A percentile compares a stretch with the other conserved stretches of the same genome.
Evolutionary conservation across 164 flowering plant genomes (phyloP).

Genomic region (Akebia trifoliata): DNA sequence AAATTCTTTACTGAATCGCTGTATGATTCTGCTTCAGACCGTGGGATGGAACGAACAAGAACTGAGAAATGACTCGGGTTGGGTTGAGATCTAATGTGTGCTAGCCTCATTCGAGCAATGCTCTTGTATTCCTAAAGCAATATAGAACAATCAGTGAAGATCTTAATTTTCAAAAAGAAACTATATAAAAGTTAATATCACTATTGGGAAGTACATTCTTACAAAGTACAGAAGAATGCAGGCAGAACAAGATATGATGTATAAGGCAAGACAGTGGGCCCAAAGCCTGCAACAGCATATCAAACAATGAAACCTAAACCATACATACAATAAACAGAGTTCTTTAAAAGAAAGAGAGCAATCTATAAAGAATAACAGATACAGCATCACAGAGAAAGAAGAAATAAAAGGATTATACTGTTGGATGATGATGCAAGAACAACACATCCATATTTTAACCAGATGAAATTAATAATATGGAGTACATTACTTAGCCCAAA

Average conservation of each 20-base stretch:
- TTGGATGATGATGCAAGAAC: no score
- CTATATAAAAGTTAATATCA: background rate
- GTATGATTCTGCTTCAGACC: conserved; percentile 51
- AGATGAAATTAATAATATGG: no score
- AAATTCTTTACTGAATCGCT: conserved; percentile 55
- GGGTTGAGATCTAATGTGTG: conserved; percentile 45
- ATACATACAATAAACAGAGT: background rate
- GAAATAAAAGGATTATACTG: background rate
- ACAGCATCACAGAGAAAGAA: background rate
- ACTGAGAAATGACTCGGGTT: conserved; percentile 82
- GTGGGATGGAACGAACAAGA: conserved; percentile 84
- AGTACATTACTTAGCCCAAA: no score
- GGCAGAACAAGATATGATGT: conserved; percentile 60
- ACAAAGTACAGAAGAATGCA: conserved; percentile 88
- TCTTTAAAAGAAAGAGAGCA: no score
- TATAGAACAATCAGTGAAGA: background rate
- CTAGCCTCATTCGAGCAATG: conserved; percentile 64
- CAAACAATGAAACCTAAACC: conserved; percentile 2
- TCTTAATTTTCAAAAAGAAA: background rate
- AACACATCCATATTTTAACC: no score
- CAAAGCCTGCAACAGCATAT: conserved; percentile 63
- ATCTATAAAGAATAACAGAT: background rate
- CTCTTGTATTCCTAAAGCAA: conserved; percentile 65
- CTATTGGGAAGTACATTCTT: conserved; percentile 31
- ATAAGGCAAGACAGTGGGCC: conserved; percentile 77